Evolutionary conservation across 2,329 filamentous ascomycete genomes (phyloP).

Genomic region (Colletotrichum cuscutae): DNA sequence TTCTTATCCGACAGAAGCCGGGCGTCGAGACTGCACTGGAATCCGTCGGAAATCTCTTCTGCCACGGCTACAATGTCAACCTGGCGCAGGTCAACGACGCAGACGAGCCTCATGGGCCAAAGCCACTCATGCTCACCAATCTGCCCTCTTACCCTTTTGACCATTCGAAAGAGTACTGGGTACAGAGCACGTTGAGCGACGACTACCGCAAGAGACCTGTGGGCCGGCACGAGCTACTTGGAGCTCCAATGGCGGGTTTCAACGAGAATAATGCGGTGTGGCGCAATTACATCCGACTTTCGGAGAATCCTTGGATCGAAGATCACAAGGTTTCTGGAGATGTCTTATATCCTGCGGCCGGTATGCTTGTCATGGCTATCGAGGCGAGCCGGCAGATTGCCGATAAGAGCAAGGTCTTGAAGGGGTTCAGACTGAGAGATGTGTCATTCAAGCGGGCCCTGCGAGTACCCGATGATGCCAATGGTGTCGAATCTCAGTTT

Average conservation of each 20-base stretch:
- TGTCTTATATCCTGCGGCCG: constrained; percentile 51
- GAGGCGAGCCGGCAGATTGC: constrained; percentile 35
- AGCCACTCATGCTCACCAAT: constrained; percentile 32
- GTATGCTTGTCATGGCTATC: constrained; percentile 44
- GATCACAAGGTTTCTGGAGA: constrained; percentile 59
- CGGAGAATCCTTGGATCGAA: constrained; percentile 56
- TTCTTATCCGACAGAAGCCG: constrained; percentile 6
- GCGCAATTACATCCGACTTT: constrained; percentile 38
- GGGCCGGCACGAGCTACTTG: constrained; percentile 35
- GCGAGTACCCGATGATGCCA: constrained; percentile 30
- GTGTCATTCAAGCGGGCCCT: constrained; percentile 38
- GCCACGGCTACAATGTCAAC: constrained; percentile 17
- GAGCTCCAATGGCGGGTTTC: constrained; percentile 21
- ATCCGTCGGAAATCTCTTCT: constrained; percentile 18
- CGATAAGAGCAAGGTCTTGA: constrained; percentile 5
- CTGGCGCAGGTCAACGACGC: constrained; percentile 29
- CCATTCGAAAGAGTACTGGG: constrained; percentile 38
- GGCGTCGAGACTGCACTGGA: constrained; percentile 16
- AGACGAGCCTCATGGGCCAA: constrained; percentile 24
- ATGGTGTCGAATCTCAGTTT: constrained; percentile 36
- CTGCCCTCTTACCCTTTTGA: constrained; percentile 40
- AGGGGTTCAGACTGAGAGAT: constrained; percentile 37
- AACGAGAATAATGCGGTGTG: constrained; percentile 29
- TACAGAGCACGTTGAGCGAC: constrained; percentile 34
- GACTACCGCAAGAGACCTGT: constrained; percentile 7